These are phyloP conservation scores for Diutina scorzettiae DNA, from an alignment of 1,139 yeast genomes.

Conservation along the genomic window DNA sequence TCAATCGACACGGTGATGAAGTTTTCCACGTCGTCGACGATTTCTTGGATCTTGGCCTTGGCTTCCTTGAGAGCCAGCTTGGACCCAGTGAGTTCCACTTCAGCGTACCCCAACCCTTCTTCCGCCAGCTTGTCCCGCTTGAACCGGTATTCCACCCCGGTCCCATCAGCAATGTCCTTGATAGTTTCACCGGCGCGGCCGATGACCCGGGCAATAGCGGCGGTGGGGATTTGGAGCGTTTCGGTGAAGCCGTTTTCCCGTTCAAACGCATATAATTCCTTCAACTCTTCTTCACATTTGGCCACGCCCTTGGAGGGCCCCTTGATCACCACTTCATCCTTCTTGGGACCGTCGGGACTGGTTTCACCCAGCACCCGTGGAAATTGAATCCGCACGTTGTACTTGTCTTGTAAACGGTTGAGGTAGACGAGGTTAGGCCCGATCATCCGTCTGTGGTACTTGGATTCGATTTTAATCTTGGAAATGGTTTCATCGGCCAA, in stretches of 20 bases:
- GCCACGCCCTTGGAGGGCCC: conserved; percentile 91
- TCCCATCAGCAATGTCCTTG: conserved; percentile 69
- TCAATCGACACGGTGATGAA: conserved; percentile 46
- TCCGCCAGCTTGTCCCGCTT: conserved; percentile 30
- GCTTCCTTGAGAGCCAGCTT: conserved; percentile 74
- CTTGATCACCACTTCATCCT: conserved; percentile 64
- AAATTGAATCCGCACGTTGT: conserved; percentile 71
- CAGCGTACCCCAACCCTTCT: conserved; percentile 33
- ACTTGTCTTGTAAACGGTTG: conserved; percentile 79
- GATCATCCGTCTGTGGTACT: conserved; percentile 71
- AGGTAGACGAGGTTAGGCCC: conserved; percentile 80
- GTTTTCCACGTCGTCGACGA: conserved; percentile 61
- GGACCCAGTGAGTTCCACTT: conserved; percentile 69
- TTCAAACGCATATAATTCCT: conserved; percentile 77
- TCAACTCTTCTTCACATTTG: conserved; percentile 77
- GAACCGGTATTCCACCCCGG: conserved; percentile 67
- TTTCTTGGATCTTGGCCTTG: conserved; percentile 43
- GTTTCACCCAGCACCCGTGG: conserved; percentile 23
- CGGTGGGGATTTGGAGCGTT: conserved; percentile 51
- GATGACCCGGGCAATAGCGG: conserved; percentile 71
- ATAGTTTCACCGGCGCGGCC: conserved; percentile 84
- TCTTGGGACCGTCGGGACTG: conserved; percentile 20
- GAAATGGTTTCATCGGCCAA: conserved; percentile 74
- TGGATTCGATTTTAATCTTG: conserved; percentile 58
- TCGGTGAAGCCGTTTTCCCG: conserved; percentile 72